Percentiles rank a stretch among this genome's conserved stretches.
These are phyloP conservation scores for Ailanthus altissimus DNA, from an alignment of 345 rosid genomes.

Conservation along the genomic window DNA sequence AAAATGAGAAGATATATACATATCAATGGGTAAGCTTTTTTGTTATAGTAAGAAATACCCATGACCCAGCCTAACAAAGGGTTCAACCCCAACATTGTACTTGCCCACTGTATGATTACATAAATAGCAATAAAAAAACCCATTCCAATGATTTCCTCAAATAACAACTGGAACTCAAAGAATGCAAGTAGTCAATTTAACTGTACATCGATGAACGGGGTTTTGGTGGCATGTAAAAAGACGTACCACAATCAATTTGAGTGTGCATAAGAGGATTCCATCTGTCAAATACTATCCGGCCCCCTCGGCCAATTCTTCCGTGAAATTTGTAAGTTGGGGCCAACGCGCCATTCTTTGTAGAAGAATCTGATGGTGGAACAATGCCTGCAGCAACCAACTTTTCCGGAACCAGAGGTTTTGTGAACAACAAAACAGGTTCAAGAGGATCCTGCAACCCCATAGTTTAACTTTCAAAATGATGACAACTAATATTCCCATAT, in stretches of 20 bases:
- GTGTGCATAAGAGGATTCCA: slow-evolving; percentile 87
- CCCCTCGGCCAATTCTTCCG: slow-evolving; percentile 98
- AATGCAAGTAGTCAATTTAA: slow-evolving; percentile 22
- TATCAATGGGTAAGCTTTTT: neutral
- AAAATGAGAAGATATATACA: neutral
- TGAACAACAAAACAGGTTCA: slow-evolving; percentile 85
- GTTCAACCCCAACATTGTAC: neutral
- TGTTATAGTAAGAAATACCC: neutral
- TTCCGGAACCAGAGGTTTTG: slow-evolving; percentile 86
- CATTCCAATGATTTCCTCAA: slow-evolving; percentile 6
- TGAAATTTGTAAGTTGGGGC: slow-evolving; percentile 51
- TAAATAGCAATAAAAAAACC: slow-evolving; percentile 13
- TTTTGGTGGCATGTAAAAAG: slow-evolving; percentile 65
- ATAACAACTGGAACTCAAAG: neutral
- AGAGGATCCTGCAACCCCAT: slow-evolving; percentile 70
- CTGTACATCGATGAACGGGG: slow-evolving; percentile 53
- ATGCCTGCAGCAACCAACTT: slow-evolving; percentile 87
- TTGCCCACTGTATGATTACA: slow-evolving; percentile 8
- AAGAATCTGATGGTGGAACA: slow-evolving; percentile 65
- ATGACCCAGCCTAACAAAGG: neutral
- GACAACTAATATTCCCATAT: neutral
- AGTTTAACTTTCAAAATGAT: slow-evolving; percentile 2
- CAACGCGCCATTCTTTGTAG: slow-evolving; percentile 41
- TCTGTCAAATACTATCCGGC: slow-evolving; percentile 87
- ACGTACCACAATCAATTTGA: slow-evolving; percentile 62